Base-by-base conservation (phyloP, 2,329 filamentous ascomycete genomes). In the Xylariomycetidae sp. region DNA sequence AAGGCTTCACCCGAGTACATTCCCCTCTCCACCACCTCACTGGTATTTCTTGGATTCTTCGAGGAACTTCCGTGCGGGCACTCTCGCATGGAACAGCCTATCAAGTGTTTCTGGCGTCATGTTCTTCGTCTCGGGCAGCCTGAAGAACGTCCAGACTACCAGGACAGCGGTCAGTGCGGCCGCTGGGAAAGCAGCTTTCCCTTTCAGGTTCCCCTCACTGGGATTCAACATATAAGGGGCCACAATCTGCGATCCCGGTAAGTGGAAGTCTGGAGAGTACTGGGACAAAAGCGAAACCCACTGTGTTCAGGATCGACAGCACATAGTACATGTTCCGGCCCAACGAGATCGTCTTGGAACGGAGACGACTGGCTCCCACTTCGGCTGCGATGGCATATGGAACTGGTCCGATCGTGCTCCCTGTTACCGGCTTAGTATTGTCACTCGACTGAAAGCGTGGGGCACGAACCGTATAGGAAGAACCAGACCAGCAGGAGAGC, bases 21-120 rank as follows among this genome's bases (percentile, higher is more conserved):
- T n/a, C n/a, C n/a, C n/a, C n/a, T n/a, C n/a, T n/a, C n/a, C n/a
- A n/a, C n/a, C n/a, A n/a, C n/a, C n/a, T n/a, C n/a, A n/a, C n/a
- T n/a, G n/a, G n/a, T n/a, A n/a, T n/a, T n/a, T n/a, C n/a, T n/a
- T n/a, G n/a, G n/a, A n/a, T n/a, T n/a, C n/a, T n/a, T 18, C 5
- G 17, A 9, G 9, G 16, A 31, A 36, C 22, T 26, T 26, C 14
- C 31, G 15, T n/a, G 31, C 23, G 7, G 20, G 9, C 7, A 32
- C 31, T 6, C 17, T 4, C 6, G 5, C 8, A 6, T 60, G 53
- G 42, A 68, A 68, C 40, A 69, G 40, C 4, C 56, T 42, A 34
- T 67, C 64, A 12, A 68, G 58, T 50, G 68, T 64, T 34, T 61
- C 62, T 27, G 64, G 56, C 1, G 59, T 60, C 30, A 60, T 54